Percentiles rank a stretch among this genome's conserved stretches.
phyloP scores from a whole-genome alignment of 768 basidiomycete genomes.

The Pleurotus ostreatus region DNA sequence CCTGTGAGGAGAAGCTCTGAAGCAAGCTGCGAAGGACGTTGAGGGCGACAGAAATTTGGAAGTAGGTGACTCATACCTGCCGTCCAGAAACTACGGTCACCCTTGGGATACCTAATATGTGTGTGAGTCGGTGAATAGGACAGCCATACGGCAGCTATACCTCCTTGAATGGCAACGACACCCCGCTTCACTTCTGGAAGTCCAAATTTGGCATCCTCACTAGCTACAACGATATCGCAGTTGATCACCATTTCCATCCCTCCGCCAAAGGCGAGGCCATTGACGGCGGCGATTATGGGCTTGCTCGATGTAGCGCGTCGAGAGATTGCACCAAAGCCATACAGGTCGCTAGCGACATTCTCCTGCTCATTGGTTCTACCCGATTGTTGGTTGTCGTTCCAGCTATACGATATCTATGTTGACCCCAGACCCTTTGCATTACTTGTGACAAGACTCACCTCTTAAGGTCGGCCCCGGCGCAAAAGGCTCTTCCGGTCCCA shows the following conservation, averaged over 20 bases:
- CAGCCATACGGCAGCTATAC: slow-evolving; percentile 28
- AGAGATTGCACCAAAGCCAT: slow-evolving; percentile 75
- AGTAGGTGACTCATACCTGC: slow-evolving; percentile 48
- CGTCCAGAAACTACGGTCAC: slow-evolving; percentile 64
- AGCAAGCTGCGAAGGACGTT: slow-evolving; percentile 44
- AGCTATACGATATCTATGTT: slow-evolving; percentile 33
- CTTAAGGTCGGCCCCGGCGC: slow-evolving; percentile 78
- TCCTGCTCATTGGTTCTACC: slow-evolving; percentile 42
- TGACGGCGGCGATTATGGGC: slow-evolving; percentile 78
- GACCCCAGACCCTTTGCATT: too few species aligned
- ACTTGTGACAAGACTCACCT: slow-evolving; percentile 38
- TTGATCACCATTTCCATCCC: slow-evolving; percentile 64
- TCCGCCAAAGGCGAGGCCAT: slow-evolving; percentile 69
- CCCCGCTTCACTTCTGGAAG: slow-evolving; percentile 79
- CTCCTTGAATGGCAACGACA: slow-evolving; percentile 69
- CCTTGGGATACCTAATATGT: slow-evolving; percentile 57
- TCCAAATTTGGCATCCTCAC: slow-evolving; percentile 62
- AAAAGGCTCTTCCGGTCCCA: slow-evolving; percentile 69
- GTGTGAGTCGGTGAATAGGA: neutral
- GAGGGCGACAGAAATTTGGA: neutral
- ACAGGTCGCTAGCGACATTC: slow-evolving; percentile 27
- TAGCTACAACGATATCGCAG: slow-evolving; percentile 73
- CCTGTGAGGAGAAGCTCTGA: slow-evolving; percentile 77
- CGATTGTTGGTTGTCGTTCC: slow-evolving; percentile 50
- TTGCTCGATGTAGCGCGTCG: slow-evolving; percentile 58